phyloP scores from a whole-genome alignment of 306 rosid species.

The Fragaria iinumae region DNA sequence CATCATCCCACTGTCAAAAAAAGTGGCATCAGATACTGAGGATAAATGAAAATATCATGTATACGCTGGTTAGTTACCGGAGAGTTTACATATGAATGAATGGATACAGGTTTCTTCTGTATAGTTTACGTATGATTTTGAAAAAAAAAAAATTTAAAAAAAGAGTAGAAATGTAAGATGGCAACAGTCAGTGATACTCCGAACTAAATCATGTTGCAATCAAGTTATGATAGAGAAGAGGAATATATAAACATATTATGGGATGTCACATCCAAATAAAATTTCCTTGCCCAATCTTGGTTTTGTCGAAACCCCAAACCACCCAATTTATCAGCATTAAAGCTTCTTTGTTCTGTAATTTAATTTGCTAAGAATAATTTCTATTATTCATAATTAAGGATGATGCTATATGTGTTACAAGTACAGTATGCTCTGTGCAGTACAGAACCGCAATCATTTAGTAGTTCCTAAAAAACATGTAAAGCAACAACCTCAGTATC shows the following conservation, averaged over 20 bases:
- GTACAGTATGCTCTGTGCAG: neutral
- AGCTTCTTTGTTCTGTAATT: neutral
- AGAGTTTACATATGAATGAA: neutral
- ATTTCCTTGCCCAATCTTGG: neutral
- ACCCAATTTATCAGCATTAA: neutral
- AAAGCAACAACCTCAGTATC: constrained; percentile 60
- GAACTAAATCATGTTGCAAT: neutral
- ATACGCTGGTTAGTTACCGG: neutral
- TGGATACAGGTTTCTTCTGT: neutral
- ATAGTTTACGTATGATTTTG: neutral
- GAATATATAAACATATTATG: neutral
- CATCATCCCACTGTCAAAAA: constrained; percentile 82
- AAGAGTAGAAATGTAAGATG: neutral
- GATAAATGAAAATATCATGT: neutral
- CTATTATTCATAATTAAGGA: neutral
- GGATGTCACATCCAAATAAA: neutral
- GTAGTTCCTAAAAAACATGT: neutral
- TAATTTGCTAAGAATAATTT: neutral
- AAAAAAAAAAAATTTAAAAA: neutral
- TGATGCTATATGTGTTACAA: neutral
- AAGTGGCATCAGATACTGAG: neutral
- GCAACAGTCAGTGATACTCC: neutral
- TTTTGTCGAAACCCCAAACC: neutral
- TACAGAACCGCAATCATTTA: neutral
- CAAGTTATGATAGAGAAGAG: neutral